Base-by-base conservation (phyloP, 2,329 filamentous ascomycete species). In the Fusarium irregulare region DNA sequence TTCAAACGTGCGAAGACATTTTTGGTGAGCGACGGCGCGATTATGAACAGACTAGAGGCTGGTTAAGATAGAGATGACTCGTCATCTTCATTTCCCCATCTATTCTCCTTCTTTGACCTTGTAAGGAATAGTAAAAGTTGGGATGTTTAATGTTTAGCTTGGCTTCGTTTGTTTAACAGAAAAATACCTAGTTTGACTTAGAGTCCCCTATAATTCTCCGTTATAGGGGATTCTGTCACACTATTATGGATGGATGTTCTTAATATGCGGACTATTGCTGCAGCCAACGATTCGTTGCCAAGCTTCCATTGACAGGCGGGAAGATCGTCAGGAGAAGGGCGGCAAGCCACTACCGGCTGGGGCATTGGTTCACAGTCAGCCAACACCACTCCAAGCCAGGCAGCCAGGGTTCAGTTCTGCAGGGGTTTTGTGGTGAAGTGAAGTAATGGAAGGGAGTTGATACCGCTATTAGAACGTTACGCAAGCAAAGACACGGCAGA, bases 251-350 rank as follows among this genome's bases (percentile, higher is more conserved):
- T 40, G 47, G 20, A 47, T 51, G 68, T 68, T 63, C 56, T 57
- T 60, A 53, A 71, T 62, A 68, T 56, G 63, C 37, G 34, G 44
- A 20, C 40, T 64, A 34, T 55, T 42, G n/a, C 64, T 56, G 25
- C 49, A 58, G 49, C 53, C 49, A 60, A 48, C 53, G 47, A 66
- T 58, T 58, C 55, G 54, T 57, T 69, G 57, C 67, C 63, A 73
- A 72, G 65, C 65, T 62, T 63, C 41, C 28, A 56, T 63, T 63
- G 56, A 57, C 54, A 64, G 56, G 44, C 51, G 34, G 61, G 56
- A 60, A 56, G 71, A 73, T 74, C 70, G 60, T 73, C 71, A 74
- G 71, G 73, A 72, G 71, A 73, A 66, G 60, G 60, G 68, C 59
- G 64, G 59, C 56, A 68, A 64, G 63, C 70, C 64, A 71, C 71